phyloP scores from a whole-genome alignment of 306 rosid species.

The Casuarina equisetifolia region DNA sequence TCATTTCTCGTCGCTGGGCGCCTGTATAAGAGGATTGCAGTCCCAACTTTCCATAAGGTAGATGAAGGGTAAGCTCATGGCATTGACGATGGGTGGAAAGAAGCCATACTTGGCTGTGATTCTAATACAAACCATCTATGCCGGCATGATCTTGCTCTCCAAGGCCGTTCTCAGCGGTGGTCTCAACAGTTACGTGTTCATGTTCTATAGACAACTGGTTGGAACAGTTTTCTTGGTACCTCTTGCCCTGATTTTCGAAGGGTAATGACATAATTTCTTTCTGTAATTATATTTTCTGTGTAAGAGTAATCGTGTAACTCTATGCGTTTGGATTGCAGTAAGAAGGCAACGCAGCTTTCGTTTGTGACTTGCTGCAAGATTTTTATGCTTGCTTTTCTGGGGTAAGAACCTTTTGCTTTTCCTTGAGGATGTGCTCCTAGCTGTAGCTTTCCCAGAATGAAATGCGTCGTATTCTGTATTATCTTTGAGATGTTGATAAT shows the following conservation, averaged over 20 bases:
- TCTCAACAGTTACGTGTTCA: slow-evolving; percentile 44
- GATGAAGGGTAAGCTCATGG: slow-evolving; percentile 11
- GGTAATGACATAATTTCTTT: slow-evolving; percentile 27
- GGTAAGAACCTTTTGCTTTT: slow-evolving; percentile 31
- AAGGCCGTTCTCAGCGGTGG: slow-evolving; percentile 57
- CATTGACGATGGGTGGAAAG: slow-evolving; percentile 36
- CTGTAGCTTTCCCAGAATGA: background rate
- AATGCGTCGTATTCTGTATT: background rate
- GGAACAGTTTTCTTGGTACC: slow-evolving; percentile 51
- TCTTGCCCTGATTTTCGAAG: slow-evolving; percentile 40
- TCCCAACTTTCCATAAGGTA: slow-evolving; percentile 12
- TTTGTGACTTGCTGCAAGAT: slow-evolving; percentile 48
- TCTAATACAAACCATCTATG: slow-evolving; percentile 42
- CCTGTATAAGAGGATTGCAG: slow-evolving; percentile 1
- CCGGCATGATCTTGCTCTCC: slow-evolving; percentile 51
- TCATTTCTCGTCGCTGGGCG: background rate
- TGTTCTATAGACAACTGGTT: slow-evolving; percentile 45
- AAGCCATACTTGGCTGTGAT: slow-evolving; percentile 54
- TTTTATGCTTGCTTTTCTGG: slow-evolving; percentile 51
- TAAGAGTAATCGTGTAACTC: slow-evolving; percentile 1
- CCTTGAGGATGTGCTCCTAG: background rate
- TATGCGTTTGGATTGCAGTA: slow-evolving; percentile 31
- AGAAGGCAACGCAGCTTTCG: slow-evolving; percentile 39
- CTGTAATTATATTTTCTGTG: too few relatives aligned
- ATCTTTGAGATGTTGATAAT: background rate